A percentile compares a stretch with the other conserved stretches of the same genome.
These are phyloP conservation scores for Eucalyptus grandis DNA, from an alignment of 345 rosid species.

Conservation along the genomic window DNA sequence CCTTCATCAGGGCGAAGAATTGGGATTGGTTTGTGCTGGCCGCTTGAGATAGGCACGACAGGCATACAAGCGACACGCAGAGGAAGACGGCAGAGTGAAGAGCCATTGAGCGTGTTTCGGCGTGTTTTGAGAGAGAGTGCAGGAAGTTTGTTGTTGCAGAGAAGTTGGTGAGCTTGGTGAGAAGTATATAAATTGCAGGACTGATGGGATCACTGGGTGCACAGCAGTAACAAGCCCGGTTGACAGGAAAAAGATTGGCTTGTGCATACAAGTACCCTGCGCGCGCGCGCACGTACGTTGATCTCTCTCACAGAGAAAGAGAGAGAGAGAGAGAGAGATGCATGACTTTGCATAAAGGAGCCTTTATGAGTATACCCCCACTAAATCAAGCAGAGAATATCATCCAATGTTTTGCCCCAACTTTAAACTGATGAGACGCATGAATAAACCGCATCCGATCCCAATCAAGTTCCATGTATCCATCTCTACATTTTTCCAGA, in stretches of 20 bases:
- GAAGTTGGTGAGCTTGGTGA: slow-evolving; percentile 11
- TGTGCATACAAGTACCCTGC: background rate
- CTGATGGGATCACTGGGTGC: slow-evolving; percentile 15
- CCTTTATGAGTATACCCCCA: slow-evolving; percentile 62
- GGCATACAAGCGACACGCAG: background rate
- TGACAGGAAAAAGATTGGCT: slow-evolving; percentile 1
- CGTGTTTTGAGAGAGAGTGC: background rate
- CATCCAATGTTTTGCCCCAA: slow-evolving; percentile 9
- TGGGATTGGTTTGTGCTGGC: slow-evolving; percentile 23
- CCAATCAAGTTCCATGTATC: background rate
- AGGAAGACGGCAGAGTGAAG: background rate
- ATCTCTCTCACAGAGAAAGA: background rate
- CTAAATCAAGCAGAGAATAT: slow-evolving; percentile 12
- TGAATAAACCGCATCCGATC: slow-evolving; percentile 7
- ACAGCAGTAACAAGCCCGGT: slow-evolving; percentile 12
- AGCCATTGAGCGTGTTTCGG: background rate
- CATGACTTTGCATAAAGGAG: slow-evolving; percentile 50
- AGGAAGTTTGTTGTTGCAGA: slow-evolving; percentile 19
- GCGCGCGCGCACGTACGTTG: background rate
- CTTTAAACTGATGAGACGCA: slow-evolving; percentile 3
- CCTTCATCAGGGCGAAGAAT: slow-evolving; percentile 56
- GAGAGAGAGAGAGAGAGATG: background rate
- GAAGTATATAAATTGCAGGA: slow-evolving; percentile 31
- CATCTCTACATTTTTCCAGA: background rate
- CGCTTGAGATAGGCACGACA: background rate